Conservation (phyloP, 2,329 filamentous ascomycete species). For the Exophiala calicioides region DNA sequence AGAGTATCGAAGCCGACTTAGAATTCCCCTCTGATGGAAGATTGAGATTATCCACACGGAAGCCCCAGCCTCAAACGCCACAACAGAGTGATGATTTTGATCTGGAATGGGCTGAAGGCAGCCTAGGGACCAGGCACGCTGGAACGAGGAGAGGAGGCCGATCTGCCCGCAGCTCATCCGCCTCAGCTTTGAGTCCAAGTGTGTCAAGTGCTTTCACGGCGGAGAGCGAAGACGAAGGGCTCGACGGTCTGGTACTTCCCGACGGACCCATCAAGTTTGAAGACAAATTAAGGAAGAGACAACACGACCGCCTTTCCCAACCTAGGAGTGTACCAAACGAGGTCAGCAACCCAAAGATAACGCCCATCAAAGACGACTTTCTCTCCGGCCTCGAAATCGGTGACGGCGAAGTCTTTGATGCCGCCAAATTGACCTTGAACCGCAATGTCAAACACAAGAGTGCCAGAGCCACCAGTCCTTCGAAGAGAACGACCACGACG, state of each 20-base stretch:
- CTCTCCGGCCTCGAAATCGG: slow-evolving; percentile 84
- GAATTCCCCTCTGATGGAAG: slow-evolving; percentile 67
- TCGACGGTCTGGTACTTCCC: slow-evolving; percentile 86
- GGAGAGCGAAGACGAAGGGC: slow-evolving; percentile 90
- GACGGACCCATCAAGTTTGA: slow-evolving; percentile 80
- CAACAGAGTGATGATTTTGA: slow-evolving; percentile 74
- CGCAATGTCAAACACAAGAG: slow-evolving; percentile 89
- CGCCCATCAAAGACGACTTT: slow-evolving; percentile 67
- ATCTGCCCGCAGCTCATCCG: slow-evolving; percentile 80
- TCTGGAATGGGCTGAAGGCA: slow-evolving; percentile 85
- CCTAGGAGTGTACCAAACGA: slow-evolving; percentile 39
- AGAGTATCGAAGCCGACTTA: slow-evolving; percentile 72
- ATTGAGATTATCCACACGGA: slow-evolving; percentile 62
- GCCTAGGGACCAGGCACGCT: slow-evolving; percentile 84
- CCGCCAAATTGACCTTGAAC: slow-evolving; percentile 79
- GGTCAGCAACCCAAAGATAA: slow-evolving; percentile 33
- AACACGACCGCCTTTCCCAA: slow-evolving; percentile 50
- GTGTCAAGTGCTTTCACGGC: slow-evolving; percentile 85
- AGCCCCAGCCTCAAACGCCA: slow-evolving; percentile 65
- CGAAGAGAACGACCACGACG: slow-evolving; percentile 67
- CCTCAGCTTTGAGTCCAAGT: slow-evolving; percentile 88
- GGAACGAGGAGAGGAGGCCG: slow-evolving; percentile 79
- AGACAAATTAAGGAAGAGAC: slow-evolving; percentile 72
- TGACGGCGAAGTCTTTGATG: slow-evolving; percentile 77
- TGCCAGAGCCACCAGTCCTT: slow-evolving; percentile 65